Evolutionary conservation across 2,329 filamentous ascomycete genomes (phyloP).

Genomic region (Aschersonia sp.): DNA sequence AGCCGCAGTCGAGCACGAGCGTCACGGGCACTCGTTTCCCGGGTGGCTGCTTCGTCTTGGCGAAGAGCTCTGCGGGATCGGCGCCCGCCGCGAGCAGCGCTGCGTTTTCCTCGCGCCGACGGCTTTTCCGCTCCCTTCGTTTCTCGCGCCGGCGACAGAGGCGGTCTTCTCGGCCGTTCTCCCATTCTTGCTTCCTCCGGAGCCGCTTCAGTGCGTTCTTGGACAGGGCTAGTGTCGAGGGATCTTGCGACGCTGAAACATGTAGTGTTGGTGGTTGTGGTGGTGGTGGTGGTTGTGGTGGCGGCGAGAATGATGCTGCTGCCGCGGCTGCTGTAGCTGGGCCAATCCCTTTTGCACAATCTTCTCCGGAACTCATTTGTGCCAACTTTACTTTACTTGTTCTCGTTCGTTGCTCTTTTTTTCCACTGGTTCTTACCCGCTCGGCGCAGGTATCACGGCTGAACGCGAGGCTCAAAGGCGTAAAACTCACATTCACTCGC

Average conservation of each 20-base stretch:
- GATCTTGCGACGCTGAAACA: too few relatives aligned
- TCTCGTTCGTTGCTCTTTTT: too few relatives aligned
- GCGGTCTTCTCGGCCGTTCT: conserved; percentile 50
- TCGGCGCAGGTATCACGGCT: too few relatives aligned
- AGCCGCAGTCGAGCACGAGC: conserved; percentile 81
- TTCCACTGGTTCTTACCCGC: too few relatives aligned
- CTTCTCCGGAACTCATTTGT: too few relatives aligned
- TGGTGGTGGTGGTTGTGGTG: neutral
- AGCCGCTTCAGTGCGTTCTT: conserved; percentile 81
- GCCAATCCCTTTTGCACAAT: too few relatives aligned
- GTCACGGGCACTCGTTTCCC: conserved; percentile 55
- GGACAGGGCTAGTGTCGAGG: conserved; percentile 37
- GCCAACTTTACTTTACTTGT: too few relatives aligned
- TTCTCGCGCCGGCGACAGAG: conserved; percentile 40
- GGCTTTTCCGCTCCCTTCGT: conserved; percentile 29
- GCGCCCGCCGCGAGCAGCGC: conserved; percentile 33
- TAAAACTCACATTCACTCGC: too few relatives aligned
- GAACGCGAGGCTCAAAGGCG: too few relatives aligned
- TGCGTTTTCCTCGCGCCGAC: conserved; percentile 34
- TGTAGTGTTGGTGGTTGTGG: neutral
- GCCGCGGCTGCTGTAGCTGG: too few relatives aligned
- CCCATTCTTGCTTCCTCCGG: conserved; percentile 58
- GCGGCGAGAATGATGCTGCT: neutral
- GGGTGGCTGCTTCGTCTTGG: conserved; percentile 16
- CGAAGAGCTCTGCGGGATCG: conserved; percentile 20